Percentiles rank a stretch among this genome's conserved stretches.
Conservation (phyloP, 768 basidiomycete species). For the Podaxis sp. region DNA sequence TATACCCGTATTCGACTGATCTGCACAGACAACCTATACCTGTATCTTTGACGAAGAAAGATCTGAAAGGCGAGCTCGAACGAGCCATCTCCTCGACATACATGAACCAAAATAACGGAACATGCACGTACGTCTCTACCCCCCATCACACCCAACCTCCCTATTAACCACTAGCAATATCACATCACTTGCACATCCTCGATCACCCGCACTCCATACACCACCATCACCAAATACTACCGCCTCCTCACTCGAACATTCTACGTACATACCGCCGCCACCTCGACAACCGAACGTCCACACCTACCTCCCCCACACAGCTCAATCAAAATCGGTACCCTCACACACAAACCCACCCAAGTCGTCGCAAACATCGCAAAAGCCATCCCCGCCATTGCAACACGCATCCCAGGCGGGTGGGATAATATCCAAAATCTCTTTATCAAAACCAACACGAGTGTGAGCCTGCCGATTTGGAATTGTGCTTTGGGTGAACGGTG, state of each 20-base stretch:
- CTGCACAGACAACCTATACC: constrained; percentile 84
- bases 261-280: background rate
- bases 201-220: background rate
- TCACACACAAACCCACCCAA: constrained; percentile 70
- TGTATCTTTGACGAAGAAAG: constrained; percentile 82
- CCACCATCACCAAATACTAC: background rate
- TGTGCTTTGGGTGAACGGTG: constrained; percentile 72
- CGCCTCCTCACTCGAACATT: too few relatives aligned
- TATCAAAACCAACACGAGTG: constrained; percentile 84
- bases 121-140: constrained; percentile 69
- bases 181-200: background rate
- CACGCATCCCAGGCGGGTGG: constrained; percentile 77
- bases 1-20: background rate
- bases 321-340: constrained; percentile 76
- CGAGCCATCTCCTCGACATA: constrained; percentile 92
- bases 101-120: constrained; percentile 93
- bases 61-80: constrained; percentile 90
- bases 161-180: background rate
- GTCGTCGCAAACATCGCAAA: constrained; percentile 73
- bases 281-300: background rate
- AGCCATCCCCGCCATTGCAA: constrained; percentile 71
- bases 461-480: constrained; percentile 88
- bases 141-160: background rate
- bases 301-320: constrained; percentile 31
- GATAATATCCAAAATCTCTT: constrained; percentile 85